These are phyloP conservation scores for Metarhizium guizhouense DNA, from an alignment of 2,329 filamentous ascomycete species.

Conservation along the genomic window DNA sequence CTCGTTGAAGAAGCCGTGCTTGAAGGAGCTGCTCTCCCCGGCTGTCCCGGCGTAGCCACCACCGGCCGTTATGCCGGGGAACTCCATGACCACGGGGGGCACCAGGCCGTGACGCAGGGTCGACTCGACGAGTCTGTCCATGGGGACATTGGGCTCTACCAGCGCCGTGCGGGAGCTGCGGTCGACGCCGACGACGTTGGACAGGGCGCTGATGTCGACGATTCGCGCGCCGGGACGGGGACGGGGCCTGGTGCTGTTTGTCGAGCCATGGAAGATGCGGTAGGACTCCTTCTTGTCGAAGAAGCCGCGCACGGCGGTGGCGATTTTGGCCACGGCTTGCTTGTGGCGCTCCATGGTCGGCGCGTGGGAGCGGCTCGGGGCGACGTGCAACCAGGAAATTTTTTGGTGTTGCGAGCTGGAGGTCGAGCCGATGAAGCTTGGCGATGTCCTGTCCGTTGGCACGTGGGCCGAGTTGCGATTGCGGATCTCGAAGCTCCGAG, in stretches of 20 bases:
- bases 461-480: neutral
- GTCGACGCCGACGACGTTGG: constrained; percentile 57
- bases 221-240: constrained; percentile 19
- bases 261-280: constrained; percentile 69
- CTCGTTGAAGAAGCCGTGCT: constrained; percentile 62
- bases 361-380: neutral
- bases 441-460: neutral
- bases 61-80: constrained; percentile 65
- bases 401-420: neutral
- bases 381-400: neutral
- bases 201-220: constrained; percentile 58
- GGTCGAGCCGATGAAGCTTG: neutral
- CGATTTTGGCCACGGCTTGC: constrained; percentile 37
- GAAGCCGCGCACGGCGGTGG: constrained; percentile 37
- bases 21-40: constrained; percentile 62
- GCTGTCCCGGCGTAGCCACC: constrained; percentile 64
- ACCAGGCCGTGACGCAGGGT: constrained; percentile 58
- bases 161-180: constrained; percentile 45
- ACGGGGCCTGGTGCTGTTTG: constrained; percentile 59
- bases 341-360: constrained; percentile 40
- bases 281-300: constrained; percentile 47
- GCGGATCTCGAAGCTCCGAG: neutral
- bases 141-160: constrained; percentile 67
- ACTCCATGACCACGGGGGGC: constrained; percentile 68
- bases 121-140: constrained; percentile 60